These are phyloP conservation scores for Trichoderma atroviride DNA, from an alignment of 2,329 filamentous ascomycete species.

Conservation along the genomic window DNA sequence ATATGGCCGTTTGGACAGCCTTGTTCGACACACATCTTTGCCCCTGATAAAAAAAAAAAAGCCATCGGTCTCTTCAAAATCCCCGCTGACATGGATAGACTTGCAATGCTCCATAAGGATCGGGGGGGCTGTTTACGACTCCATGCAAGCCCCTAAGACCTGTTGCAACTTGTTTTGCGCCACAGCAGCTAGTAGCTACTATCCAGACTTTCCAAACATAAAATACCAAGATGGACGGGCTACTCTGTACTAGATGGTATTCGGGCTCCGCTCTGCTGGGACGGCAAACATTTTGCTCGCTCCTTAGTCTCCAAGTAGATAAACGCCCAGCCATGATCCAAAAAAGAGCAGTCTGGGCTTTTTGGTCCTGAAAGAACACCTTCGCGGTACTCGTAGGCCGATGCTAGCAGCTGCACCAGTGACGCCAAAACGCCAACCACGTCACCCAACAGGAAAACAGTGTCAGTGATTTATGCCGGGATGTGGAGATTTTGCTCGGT, in stretches of 20 bases:
- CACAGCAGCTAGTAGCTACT: neutral
- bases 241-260: neutral
- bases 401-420: conserved; percentile 15
- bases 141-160: neutral
- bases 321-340: neutral
- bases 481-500: neutral
- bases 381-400: neutral
- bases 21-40: neutral
- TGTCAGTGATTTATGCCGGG: neutral
- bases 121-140: neutral
- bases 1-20: neutral
- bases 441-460: conserved; percentile 7
- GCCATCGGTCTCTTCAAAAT: neutral
- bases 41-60: neutral
- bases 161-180: neutral
- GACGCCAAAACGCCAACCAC: conserved; percentile 10
- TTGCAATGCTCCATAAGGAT: neutral
- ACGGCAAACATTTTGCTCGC: neutral
- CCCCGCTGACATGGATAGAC: neutral
- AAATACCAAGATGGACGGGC: neutral
- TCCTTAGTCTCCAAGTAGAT: neutral
- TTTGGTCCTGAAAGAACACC: too few relatives aligned
- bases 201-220: neutral
- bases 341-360: neutral
- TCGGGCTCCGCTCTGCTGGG: neutral